phyloP scores from a whole-genome alignment of 176 grass and related monocot species.

The maize (Zea mays) region DNA sequence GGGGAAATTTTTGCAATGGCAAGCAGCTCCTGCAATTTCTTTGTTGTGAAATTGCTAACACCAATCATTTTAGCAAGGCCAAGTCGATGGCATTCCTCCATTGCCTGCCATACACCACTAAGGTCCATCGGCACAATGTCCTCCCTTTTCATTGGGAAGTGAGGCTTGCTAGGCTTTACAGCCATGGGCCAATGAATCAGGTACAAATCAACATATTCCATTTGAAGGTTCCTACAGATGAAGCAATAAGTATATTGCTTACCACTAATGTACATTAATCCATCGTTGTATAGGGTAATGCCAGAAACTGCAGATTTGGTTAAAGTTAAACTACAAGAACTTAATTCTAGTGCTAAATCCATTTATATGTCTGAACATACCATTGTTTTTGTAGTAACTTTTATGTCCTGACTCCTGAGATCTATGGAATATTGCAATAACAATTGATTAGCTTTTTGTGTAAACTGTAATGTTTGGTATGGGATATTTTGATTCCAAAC shows the following conservation, averaged over 20 bases:
- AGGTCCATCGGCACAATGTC: constrained; percentile 53
- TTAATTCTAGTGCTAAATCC: neutral
- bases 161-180: constrained; percentile 43
- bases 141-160: constrained; percentile 45
- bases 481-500: neutral
- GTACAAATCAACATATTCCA: constrained; percentile 75
- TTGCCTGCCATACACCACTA: constrained; percentile 51
- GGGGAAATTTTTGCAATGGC: constrained; percentile 47
- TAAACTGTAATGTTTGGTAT: neutral
- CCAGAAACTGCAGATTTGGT: neutral
- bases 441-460: neutral
- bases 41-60: constrained; percentile 71
- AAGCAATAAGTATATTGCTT: neutral
- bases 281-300: neutral
- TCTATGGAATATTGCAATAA: neutral
- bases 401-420: neutral
- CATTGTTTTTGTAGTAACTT: neutral
- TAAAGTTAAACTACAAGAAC: neutral
- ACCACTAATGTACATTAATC: constrained; percentile 3
- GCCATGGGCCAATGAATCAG: constrained; percentile 60
- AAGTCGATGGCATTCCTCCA: constrained; percentile 63
- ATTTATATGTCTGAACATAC: neutral
- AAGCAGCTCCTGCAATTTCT: constrained; percentile 55
- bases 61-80: constrained; percentile 64
- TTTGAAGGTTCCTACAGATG: constrained; percentile 47